Base-by-base conservation (phyloP, 495 filamentous ascomycete species). In the Emericellopsis terricola region DNA sequence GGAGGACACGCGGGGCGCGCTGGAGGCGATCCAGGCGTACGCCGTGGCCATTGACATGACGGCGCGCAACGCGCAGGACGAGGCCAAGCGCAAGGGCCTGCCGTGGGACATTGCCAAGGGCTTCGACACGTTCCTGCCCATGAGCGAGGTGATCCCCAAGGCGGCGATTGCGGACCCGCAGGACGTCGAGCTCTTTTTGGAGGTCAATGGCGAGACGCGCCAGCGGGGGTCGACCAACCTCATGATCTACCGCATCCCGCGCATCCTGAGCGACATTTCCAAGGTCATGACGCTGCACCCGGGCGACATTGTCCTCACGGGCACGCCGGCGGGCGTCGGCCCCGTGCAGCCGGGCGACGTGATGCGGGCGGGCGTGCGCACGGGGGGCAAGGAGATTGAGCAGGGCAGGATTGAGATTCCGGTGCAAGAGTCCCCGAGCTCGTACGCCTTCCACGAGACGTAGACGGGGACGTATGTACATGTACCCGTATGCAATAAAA, bases 51-150 rank as follows among this genome's bases (percentile, higher is more conserved):
- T 94, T 46, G 85, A 94, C 55, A 87, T 94, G 82, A 93, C 85
- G 5, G 85, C 78, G 3, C 78, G 85, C 40, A 92, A 94, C 52
- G 67, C 81, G 28, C 89, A 97, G 62, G 79, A 93, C 40, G 78
- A 91, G 59, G 89, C 84, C 36, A 96, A 94, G 68, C 81, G 80
- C 58, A 91, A 91, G 62, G 81, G 87, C 11, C 71, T 94, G n/a
- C 89, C 89, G 11, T 97, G 89, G 89, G 69, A 75, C 36, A 89
- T 94, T 40, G 73, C 78, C 39, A 97, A 97, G 60, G 91, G 91
- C 26, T 94, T 94, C 52, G 91, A 96, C 48, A 96, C 89, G 15
- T 97, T 97, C 64, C 65, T 86, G 8, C 89, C 89, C 30, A 66
- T 97, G 39, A 78, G 71, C 41, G 57, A 76, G 27, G 64, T 75